These are phyloP conservation scores for Colletotrichum sp. DNA, from an alignment of 2,329 filamentous ascomycete species.

Conservation along the genomic window DNA sequence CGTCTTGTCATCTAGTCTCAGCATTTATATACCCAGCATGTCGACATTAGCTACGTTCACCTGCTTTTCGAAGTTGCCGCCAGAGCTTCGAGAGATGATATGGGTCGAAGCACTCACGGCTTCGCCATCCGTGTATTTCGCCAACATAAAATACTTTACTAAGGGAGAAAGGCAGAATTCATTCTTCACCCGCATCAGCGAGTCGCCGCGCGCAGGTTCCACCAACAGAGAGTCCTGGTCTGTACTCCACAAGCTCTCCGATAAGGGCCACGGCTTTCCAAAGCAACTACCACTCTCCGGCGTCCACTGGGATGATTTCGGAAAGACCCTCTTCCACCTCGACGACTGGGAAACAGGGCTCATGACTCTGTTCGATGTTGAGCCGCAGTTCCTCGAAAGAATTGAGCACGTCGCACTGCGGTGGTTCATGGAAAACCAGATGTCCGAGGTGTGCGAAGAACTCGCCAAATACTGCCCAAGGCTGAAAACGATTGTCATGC, in stretches of 20 bases:
- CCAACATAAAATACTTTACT: no score
- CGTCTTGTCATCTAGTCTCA: not conserved
- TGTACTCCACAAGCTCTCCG: fast-evolving
- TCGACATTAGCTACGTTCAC: not conserved
- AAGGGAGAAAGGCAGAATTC: no score
- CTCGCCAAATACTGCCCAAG: not conserved
- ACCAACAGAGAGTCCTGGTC: not conserved
- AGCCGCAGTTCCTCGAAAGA: not conserved
- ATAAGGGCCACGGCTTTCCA: fast-evolving
- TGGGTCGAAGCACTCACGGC: not conserved
- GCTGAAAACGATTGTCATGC: not conserved
- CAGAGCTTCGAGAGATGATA: not conserved
- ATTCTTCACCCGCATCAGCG: not conserved
- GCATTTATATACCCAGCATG: not conserved
- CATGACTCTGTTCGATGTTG: fast-evolving
- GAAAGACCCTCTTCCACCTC: fast-evolving
- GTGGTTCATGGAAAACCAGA: no score
- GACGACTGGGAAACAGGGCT: not conserved
- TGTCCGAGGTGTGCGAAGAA: not conserved
- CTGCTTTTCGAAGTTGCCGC: not conserved
- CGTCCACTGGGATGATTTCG: fast-evolving
- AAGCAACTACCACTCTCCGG: fast-evolving
- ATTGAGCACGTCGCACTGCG: not conserved
- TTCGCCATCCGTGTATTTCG: not conserved
- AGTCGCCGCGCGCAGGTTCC: not conserved